A percentile compares a stretch with the other conserved stretches of the same genome.
These are phyloP conservation scores for Colletotrichum sp. DNA, from an alignment of 2,329 filamentous ascomycete species.

Conservation along the genomic window DNA sequence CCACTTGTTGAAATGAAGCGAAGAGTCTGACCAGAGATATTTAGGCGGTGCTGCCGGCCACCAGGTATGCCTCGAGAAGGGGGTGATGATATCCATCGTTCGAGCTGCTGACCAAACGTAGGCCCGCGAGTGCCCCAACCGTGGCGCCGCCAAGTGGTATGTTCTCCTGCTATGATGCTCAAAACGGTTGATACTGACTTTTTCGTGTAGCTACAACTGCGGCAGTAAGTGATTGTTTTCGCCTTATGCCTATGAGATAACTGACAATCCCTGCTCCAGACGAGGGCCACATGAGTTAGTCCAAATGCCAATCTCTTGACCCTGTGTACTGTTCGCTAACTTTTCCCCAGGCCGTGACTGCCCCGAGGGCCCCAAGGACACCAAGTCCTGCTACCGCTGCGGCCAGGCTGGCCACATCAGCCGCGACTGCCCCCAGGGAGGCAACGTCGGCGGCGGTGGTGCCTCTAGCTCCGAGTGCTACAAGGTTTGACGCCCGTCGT, in stretches of 20 bases:
- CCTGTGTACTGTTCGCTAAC: slow-evolving; percentile 23
- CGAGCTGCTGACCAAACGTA: slow-evolving; percentile 41
- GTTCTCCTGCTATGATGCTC: slow-evolving; percentile 30
- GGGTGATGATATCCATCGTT: neutral
- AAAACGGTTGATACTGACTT: slow-evolving; percentile 23
- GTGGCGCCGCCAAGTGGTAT: slow-evolving; percentile 82
- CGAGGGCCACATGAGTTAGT: slow-evolving; percentile 80
- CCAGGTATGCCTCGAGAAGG: slow-evolving; percentile 22
- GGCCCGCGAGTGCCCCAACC: slow-evolving; percentile 87
- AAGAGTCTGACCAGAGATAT: slow-evolving; percentile 16
- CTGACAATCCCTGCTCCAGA: slow-evolving; percentile 36
- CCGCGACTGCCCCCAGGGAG: slow-evolving; percentile 72
- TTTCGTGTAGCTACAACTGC: slow-evolving; percentile 76
- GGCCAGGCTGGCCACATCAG: slow-evolving; percentile 89
- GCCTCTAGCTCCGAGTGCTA: slow-evolving; percentile 77
- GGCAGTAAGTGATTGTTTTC: slow-evolving; percentile 61
- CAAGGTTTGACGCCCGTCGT: slow-evolving; percentile 60
- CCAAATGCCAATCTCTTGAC: slow-evolving; percentile 2
- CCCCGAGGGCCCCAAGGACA: slow-evolving; percentile 87
- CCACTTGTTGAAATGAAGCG: neutral
- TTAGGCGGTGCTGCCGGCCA: slow-evolving; percentile 30
- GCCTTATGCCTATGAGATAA: slow-evolving; percentile 16
- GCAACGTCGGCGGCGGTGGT: slow-evolving; percentile 49
- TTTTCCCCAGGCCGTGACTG: slow-evolving; percentile 77
- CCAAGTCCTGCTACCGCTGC: slow-evolving; percentile 78